These are phyloP conservation scores for Globisporangium barbulae DNA, from an alignment of 352 stramenopile species.

Conservation along the genomic window DNA sequence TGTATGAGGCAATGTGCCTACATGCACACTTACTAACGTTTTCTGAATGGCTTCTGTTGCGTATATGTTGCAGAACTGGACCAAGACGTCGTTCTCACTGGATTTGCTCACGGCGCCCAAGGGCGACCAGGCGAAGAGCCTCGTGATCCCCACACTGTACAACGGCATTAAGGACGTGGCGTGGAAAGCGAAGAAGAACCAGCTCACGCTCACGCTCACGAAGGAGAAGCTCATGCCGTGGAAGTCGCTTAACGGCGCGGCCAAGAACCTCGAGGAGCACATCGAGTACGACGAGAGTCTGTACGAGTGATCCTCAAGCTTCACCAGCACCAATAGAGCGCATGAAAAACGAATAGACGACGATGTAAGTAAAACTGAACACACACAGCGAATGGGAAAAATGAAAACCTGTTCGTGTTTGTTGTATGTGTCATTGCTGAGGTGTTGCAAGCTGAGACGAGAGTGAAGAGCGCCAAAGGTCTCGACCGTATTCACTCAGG, in stretches of 20 bases:
- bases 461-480: neutral
- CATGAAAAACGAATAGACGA: neutral
- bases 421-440: neutral
- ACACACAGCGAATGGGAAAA: neutral
- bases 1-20: neutral
- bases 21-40: neutral
- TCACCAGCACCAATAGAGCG: too few relatives aligned
- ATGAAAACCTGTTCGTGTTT: neutral
- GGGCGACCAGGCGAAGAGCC: slow-evolving; percentile 47
- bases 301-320: slow-evolving; percentile 39
- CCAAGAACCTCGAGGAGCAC: slow-evolving; percentile 80
- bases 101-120: slow-evolving; percentile 44
- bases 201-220: slow-evolving; percentile 63
- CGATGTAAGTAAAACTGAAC: neutral
- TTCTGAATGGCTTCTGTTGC: neutral
- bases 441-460: neutral
- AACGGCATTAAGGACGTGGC: slow-evolving; percentile 57
- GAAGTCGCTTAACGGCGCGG: slow-evolving; percentile 79
- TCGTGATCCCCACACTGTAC: slow-evolving; percentile 74
- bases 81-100: slow-evolving; percentile 70
- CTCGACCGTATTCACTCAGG: slow-evolving; percentile 31
- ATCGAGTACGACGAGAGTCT: slow-evolving; percentile 84
- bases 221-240: slow-evolving; percentile 58
- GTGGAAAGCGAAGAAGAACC: slow-evolving; percentile 59
- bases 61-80: slow-evolving; percentile 62